These are phyloP conservation scores for Zygoascus biomembranicola DNA, from an alignment of 805 yeast species.

Conservation along the genomic window DNA sequence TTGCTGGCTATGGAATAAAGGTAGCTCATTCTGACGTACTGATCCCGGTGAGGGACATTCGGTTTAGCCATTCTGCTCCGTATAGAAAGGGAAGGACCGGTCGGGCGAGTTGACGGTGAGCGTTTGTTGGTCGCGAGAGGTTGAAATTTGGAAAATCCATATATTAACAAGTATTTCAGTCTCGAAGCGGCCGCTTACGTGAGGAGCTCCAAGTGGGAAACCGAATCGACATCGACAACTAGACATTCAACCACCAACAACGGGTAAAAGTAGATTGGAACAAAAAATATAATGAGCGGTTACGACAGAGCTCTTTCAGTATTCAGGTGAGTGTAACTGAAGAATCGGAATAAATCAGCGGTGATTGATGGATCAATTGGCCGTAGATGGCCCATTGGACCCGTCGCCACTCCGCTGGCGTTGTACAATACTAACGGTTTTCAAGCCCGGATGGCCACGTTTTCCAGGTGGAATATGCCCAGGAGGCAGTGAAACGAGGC, in stretches of 20 bases:
- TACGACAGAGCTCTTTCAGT: constrained; percentile 98
- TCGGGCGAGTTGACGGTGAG: no score
- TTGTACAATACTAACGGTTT: constrained; percentile 1
- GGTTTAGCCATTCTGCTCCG: constrained; percentile 1
- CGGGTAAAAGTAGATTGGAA: not conserved
- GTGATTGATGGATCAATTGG: not conserved
- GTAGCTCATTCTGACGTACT: constrained; percentile 22
- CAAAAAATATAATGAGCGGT: constrained; percentile 67
- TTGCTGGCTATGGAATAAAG: constrained; percentile 29
- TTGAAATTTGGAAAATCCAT: no score
- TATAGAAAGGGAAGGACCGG: no score
- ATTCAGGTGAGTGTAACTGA: constrained; percentile 63
- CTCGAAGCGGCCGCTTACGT: no score
- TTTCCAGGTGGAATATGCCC: constrained; percentile 96
- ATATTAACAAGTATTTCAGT: no score
- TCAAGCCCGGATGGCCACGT: constrained; percentile 95
- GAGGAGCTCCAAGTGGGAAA: no score
- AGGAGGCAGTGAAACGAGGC: constrained; percentile 96
- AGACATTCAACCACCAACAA: no score
- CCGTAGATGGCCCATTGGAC: constrained; percentile 43
- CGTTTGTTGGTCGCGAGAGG: no score
- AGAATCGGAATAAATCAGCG: not conserved
- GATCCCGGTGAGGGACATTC: constrained; percentile 35
- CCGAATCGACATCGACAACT: no score
- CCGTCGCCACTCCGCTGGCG: constrained; percentile 1